phyloP scores from a whole-genome alignment of 345 rosid genomes.

The Erodium maritimum region DNA sequence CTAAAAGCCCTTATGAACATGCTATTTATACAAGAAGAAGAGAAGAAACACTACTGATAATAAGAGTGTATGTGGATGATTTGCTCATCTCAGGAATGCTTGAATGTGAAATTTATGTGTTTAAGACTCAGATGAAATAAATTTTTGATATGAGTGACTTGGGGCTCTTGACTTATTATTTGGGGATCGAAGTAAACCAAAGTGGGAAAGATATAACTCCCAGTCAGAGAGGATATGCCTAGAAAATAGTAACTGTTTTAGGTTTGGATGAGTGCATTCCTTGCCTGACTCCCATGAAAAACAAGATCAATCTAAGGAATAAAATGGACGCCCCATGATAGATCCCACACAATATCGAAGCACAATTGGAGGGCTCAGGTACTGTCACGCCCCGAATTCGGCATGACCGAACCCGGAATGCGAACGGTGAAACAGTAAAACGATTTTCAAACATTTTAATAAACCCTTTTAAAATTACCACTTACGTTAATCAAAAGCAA shows the following conservation, averaged over 20 bases:
- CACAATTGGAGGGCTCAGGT: neutral
- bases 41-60: neutral
- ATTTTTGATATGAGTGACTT: neutral
- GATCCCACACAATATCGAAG: slow-evolving; percentile 2
- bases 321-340: neutral
- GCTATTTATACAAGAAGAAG: neutral
- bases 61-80: slow-evolving; percentile 3
- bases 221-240: neutral
- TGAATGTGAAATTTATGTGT: neutral
- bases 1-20: neutral
- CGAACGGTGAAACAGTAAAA: no score
- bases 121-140: neutral
- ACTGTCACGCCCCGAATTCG: no score
- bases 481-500: no score
- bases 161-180: neutral
- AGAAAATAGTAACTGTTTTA: neutral
- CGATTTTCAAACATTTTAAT: no score
- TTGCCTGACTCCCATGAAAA: neutral
- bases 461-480: no score
- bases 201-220: neutral
- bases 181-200: neutral
- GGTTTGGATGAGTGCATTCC: neutral
- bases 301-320: neutral
- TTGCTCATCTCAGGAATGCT: neutral
- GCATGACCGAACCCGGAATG: no score